Conservation (phyloP, 148 eudicot genomes). For the Chenopodium berlandieri region DNA sequence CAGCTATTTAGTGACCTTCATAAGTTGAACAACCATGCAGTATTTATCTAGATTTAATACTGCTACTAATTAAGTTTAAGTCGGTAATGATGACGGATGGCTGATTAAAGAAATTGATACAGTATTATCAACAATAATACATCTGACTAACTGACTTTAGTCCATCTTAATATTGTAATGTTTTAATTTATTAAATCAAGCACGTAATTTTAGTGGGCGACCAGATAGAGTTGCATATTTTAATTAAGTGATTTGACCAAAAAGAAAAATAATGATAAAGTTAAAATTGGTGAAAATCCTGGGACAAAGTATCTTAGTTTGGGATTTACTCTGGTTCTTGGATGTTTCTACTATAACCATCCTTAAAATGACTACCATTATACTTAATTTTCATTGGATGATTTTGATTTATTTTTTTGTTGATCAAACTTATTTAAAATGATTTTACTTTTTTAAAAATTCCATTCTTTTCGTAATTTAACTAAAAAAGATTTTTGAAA, state of each 20-base stretch:
- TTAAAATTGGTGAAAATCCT: background rate
- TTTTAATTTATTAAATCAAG: background rate
- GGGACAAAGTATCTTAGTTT: background rate
- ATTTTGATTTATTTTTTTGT: no score
- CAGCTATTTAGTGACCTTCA: no score
- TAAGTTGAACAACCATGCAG: no score
- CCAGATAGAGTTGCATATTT: background rate
- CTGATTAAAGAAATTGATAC: background rate
- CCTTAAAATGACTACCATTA: no score
- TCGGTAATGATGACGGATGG: slow-evolving; percentile 13
- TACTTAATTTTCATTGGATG: no score
- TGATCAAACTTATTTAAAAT: no score
- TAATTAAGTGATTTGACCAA: background rate
- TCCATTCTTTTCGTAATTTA: no score
- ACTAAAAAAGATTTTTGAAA: no score
- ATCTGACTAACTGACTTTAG: background rate
- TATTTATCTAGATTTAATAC: no score
- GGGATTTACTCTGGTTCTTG: no score
- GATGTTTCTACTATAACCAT: no score
- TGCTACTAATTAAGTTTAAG: background rate
- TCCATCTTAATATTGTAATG: background rate
- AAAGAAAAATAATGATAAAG: background rate
- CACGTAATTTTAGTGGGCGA: background rate
- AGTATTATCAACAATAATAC: background rate
- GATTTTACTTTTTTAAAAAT: no score